Evolutionary conservation across 805 yeast species (phyloP), one percentile per base, ranked within the genome.

Genomic region (Priceomyces melissophilus): DNA sequence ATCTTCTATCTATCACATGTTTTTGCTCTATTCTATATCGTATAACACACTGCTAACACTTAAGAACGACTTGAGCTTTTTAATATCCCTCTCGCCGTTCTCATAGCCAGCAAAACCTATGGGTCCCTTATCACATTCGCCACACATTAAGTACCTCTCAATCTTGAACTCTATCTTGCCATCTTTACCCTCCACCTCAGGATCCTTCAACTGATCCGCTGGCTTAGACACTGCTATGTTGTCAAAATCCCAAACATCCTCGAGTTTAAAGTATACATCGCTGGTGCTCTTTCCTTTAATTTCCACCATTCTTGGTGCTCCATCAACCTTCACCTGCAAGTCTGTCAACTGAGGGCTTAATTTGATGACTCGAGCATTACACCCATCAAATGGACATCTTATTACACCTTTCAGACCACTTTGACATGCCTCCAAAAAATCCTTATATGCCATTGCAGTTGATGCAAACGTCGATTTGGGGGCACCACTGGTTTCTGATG

Each of bases 81-180:
- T 63, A 8, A 62, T 65, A 20, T 69, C 70, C 6, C 54, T 57
- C 12, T 52, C 56, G 3, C 53, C 55, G 6, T 49, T 54, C 31
- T 49, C 43, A 32, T 55, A 69, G 4, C 74, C 82, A 23, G 79
- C 88, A 63, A 74, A 81, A 14, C 95, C 95, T 13, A 85, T 51
- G 0, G 91, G 91, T 0, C 95, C 95, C 43, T 73, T 69, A 49
- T 84, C 90, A 62, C 95, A 85, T 45, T 82, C 89, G 4, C 88
- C 78, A 57, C 95, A 85, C 2, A 81, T 71, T 31, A 85, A 58
- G 35, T 79, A 68, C 39, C 88, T 64, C 35, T 73, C 74, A 15
- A 83, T 59, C 17, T 62, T 60, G 10, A 65, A 53, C 7, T 51
- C 43, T 10, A 55, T 41, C 9, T 37, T 28, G 3, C 53, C 56